Evolutionary conservation across 2,329 filamentous ascomycete species (phyloP).

Genomic region (Lachnellula willkommii): DNA sequence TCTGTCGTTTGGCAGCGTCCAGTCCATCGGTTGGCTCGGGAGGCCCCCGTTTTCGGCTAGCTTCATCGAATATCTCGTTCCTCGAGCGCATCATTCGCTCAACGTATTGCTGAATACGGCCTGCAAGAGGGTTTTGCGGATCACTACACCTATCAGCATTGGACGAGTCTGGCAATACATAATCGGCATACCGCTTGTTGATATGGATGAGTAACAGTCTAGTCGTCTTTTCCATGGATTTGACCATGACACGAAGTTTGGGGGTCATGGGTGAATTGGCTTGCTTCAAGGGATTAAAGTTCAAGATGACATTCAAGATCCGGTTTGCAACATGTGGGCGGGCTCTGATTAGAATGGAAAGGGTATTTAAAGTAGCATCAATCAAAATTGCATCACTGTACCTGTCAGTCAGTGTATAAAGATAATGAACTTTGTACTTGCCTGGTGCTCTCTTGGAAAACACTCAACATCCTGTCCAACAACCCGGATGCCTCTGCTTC

Average conservation of each 20-base stretch:
- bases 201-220: constrained; percentile 79
- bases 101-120: constrained; percentile 80
- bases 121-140: constrained; percentile 67
- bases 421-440: constrained; percentile 40
- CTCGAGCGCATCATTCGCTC: constrained; percentile 76
- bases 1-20: constrained; percentile 77
- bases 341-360: constrained; percentile 76
- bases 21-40: constrained; percentile 65
- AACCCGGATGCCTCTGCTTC: constrained; percentile 91
- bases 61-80: constrained; percentile 73
- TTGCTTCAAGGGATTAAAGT: constrained; percentile 85
- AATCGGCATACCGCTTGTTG: constrained; percentile 59
- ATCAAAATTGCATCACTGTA: constrained; percentile 78
- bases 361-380: constrained; percentile 84
- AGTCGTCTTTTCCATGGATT: constrained; percentile 92
- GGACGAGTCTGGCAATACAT: not conserved
- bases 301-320: constrained; percentile 78
- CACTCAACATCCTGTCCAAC: constrained; percentile 77
- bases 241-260: constrained; percentile 73
- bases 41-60: constrained; percentile 68
- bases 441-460: constrained; percentile 83
- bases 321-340: constrained; percentile 77
- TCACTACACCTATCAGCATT: constrained; percentile 50
- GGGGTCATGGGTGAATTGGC: constrained; percentile 72
- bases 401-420: constrained; percentile 34